A percentile compares a stretch with the other conserved stretches of the same genome.
Evolutionary conservation across 2,329 filamentous ascomycete species (phyloP).

Genomic region (Neospermospora avenae): DNA sequence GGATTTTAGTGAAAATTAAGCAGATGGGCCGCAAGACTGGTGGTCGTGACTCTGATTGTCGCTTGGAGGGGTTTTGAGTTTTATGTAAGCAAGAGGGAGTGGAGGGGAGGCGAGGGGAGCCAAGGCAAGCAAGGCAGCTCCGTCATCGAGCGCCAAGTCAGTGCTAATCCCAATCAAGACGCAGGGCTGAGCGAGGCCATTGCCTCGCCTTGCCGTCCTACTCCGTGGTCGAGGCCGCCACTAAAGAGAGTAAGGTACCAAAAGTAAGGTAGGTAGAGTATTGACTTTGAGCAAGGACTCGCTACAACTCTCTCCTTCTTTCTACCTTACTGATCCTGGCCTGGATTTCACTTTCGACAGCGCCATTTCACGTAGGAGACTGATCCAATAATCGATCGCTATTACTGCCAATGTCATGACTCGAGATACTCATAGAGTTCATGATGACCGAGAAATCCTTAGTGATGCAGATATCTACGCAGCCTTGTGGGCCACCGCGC

Average conservation of each 20-base stretch:
- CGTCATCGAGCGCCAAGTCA: neutral
- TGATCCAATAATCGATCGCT: too few species aligned
- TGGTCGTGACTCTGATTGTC: neutral
- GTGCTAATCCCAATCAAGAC: neutral
- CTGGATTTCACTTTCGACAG: too few species aligned
- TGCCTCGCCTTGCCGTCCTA: too few species aligned
- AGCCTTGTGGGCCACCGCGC: slow-evolving; percentile 59
- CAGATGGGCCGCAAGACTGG: too few species aligned
- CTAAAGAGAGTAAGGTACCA: too few species aligned
- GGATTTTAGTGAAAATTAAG: neutral
- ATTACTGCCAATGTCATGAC: slow-evolving; percentile 45
- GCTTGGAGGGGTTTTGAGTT: neutral
- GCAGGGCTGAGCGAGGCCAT: neutral
- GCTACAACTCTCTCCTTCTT: neutral
- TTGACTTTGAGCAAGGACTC: neutral
- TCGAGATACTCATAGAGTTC: slow-evolving; percentile 39
- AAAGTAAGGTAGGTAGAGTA: neutral
- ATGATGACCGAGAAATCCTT: slow-evolving; percentile 22
- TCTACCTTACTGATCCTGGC: too few species aligned
- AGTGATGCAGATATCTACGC: slow-evolving; percentile 42
- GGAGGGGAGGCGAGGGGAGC: too few species aligned
- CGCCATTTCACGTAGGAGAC: too few species aligned
- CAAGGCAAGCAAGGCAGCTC: too few species aligned
- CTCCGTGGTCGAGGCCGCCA: too few species aligned
- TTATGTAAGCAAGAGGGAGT: neutral